Base-by-base conservation (phyloP, 129 eudicot species). In the Flaveria linearis region DNA sequence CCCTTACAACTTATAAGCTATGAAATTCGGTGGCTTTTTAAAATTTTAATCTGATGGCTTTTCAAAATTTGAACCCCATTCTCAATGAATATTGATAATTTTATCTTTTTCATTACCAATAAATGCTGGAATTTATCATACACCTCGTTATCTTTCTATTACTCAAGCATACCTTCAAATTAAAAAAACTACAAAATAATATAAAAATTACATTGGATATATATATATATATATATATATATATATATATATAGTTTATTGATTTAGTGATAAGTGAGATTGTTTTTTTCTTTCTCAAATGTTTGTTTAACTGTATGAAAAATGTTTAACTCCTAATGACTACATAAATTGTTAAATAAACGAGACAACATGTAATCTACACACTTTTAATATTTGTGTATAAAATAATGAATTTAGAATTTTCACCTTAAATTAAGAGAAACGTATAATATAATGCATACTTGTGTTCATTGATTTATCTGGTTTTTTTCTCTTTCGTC, bases 21-120 rank as follows among this genome's bases (percentile, higher is more conserved):
- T 50, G 56, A 50, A 50, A 20, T 3, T 56, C 25, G 55, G 7
- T 58, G 51, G 15, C 64, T 50, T 20, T 65, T 49, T 20, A 49
- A 49, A 69, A 49, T 62, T 67, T 30, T 9, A 75, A 68, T 36
- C 16, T 5, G 23, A 23, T 76, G 67, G 41, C 3, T 36, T 16
- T 66, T 76, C 28, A 42, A 76, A 52, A 1, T 76, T 76, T 39
- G 16, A 52, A 62, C 47, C 57, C 55, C 23, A 20, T 30, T 65
- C 9, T 10, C n/a, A 51, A 67, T 77, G 11, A 51, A 52, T 68
- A 17, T 5, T 41, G 66, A 66, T 25, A 43, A 28, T 46, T 73
- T 57, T 47, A 30, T 43, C 60, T 26, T 75, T 61, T 62, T 28
- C 13, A 61, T 60, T 45, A 60, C 57, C 26, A 6, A 16, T 39